phyloP scores from a whole-genome alignment of 352 stramenopile genomes.

The Elongisporangium prolatum region DNA sequence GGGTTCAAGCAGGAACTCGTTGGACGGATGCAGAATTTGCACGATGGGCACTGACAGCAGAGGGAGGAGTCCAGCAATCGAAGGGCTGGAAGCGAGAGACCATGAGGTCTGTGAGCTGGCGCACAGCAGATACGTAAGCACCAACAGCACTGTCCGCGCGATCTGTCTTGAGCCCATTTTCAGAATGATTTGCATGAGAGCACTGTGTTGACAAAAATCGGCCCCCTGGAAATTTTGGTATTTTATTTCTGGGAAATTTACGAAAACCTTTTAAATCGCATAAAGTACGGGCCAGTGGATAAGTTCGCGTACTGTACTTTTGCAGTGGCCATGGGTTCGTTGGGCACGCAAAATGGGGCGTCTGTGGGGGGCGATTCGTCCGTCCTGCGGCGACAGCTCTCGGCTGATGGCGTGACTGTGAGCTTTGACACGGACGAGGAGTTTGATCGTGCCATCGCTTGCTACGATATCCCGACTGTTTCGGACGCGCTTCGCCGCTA shows the following conservation, averaged over 20 bases:
- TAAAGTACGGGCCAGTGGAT: neutral
- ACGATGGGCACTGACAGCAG: conserved; percentile 24
- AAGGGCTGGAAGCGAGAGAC: neutral
- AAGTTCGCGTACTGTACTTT: neutral
- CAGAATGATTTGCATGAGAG: neutral
- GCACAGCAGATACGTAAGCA: neutral
- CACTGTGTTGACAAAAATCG: neutral
- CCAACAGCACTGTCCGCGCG: neutral
- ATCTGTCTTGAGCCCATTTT: neutral
- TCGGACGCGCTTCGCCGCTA: conserved; percentile 63
- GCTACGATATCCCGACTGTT: conserved; percentile 59
- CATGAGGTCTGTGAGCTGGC: neutral
- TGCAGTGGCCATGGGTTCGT: conserved; percentile 2
- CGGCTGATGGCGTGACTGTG: conserved; percentile 12
- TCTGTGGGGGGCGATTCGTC: neutral
- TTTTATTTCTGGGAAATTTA: neutral
- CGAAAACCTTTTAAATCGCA: neutral
- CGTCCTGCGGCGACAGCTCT: conserved; percentile 14
- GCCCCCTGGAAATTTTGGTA: neutral
- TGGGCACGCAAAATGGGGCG: neutral
- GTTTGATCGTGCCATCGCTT: conserved; percentile 55
- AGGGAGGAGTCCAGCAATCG: conserved; percentile 8
- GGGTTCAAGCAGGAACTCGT: conserved; percentile 34
- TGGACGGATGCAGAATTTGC: conserved; percentile 57
- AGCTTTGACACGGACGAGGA: conserved; percentile 70